Evolutionary conservation across 345 rosid genomes (phyloP).

Genomic region (Citrus mangshanensis): DNA sequence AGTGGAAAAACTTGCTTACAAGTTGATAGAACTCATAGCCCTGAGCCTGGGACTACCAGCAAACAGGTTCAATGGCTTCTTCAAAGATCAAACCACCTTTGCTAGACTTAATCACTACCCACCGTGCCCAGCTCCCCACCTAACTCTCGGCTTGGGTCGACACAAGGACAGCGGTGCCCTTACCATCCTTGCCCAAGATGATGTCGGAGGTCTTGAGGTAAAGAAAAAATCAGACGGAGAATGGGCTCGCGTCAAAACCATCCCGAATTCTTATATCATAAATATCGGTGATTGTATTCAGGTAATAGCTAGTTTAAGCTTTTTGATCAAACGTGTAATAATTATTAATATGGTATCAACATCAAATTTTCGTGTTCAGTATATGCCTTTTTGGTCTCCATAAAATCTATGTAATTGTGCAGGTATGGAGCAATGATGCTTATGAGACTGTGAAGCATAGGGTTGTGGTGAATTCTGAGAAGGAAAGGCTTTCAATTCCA

Average conservation of each 20-base stretch:
- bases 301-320: not conserved
- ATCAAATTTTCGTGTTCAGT: not conserved
- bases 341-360: not conserved
- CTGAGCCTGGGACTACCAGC: slow-evolving; percentile 33
- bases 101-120: slow-evolving; percentile 34
- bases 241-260: slow-evolving; percentile 29
- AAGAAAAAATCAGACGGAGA: slow-evolving; percentile 32
- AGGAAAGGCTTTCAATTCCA: slow-evolving; percentile 45
- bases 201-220: slow-evolving; percentile 35
- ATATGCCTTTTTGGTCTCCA: not conserved
- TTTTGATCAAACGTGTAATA: not conserved
- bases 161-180: slow-evolving; percentile 32
- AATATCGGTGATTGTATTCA: slow-evolving; percentile 23
- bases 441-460: slow-evolving; percentile 51
- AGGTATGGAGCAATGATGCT: slow-evolving; percentile 55
- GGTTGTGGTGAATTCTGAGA: slow-evolving; percentile 37
- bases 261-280: not conserved
- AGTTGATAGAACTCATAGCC: slow-evolving; percentile 30
- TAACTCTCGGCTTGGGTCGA: slow-evolving; percentile 32
- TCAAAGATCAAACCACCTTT: slow-evolving; percentile 26
- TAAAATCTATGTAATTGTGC: not conserved
- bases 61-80: slow-evolving; percentile 24
- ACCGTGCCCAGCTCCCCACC: slow-evolving; percentile 34
- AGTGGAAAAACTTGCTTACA: slow-evolving; percentile 43
- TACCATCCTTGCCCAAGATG: slow-evolving; percentile 33